Evolutionary conservation across 2,329 filamentous ascomycete genomes (phyloP), one percentile per base, ranked within the genome.

Genomic region (Akanthomyces lecanii): DNA sequence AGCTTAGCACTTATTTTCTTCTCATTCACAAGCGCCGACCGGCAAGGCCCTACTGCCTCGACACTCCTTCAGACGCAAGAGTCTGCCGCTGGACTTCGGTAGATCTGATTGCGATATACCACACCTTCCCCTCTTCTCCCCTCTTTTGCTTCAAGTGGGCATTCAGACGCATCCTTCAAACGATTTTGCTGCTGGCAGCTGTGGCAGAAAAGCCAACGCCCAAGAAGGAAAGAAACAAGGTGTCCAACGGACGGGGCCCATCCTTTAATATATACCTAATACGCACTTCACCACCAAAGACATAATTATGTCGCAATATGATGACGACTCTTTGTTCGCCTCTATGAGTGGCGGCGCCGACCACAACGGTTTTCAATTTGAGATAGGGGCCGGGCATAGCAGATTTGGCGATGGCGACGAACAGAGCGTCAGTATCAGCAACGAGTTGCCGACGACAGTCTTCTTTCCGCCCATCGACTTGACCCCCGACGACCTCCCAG

Each of bases 111-210:
- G 44, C 21, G 44, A 48, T 50, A 58, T 58, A 38, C n/a, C 7
- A 16, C 45, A 18, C 14, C 23, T 48, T 40, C 33, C 16, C 36
- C 28, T 7, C 12, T 18, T 51, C 25, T 23, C 56, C 57, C 57
- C 57, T 44, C 57, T 51, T 33, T 47, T 40, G 23, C 44, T 38
- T 30, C 45, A 14, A 30, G 57, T 45, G 57, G 45, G 51, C 33
- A 23, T 30, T 30, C 38, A 52, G 33, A 21, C 33, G n/a, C 16
- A 48, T 28, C 16, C 10, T 44, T 30, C 7, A 14, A 11, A 38
- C 5, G n/a, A 56, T 23, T 44, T 58, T 11, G 44, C 21, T 58
- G 55, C 55, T 38, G 44, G 55, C 55, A 58, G 55, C 44, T n/a
- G n/a, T 14, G 42, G 23, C 30, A 50, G 21, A 30, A 25, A 28